These are phyloP conservation scores for Mucor sp. DNA, from an alignment of 371 early-diverging fungal species.

Conservation along the genomic window DNA sequence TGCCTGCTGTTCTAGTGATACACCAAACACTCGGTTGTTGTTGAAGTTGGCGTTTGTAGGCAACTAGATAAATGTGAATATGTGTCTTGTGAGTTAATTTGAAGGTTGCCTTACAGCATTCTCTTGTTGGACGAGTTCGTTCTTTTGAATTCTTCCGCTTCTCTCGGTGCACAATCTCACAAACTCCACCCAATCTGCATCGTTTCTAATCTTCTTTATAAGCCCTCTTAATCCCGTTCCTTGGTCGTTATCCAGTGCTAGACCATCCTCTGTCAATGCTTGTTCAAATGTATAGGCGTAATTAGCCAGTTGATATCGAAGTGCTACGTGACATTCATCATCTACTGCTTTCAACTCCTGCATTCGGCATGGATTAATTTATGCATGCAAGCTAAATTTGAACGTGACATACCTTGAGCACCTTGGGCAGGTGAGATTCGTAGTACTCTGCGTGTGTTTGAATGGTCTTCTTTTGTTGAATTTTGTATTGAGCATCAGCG, in stretches of 20 bases:
- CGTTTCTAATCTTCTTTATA: slow-evolving; percentile 64
- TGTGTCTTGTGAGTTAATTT: background rate
- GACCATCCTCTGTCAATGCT: slow-evolving; percentile 34
- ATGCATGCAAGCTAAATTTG: background rate
- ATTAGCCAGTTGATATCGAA: slow-evolving; percentile 70
- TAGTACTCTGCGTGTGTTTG: slow-evolving; percentile 67
- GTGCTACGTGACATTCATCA: slow-evolving; percentile 68
- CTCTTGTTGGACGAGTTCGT: slow-evolving; percentile 11
- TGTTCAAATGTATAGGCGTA: slow-evolving; percentile 65
- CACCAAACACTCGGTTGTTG: slow-evolving; percentile 67
- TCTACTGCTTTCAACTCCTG: slow-evolving; percentile 72
- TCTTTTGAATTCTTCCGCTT: slow-evolving; percentile 27
- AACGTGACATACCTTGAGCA: slow-evolving; percentile 9
- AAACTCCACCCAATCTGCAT: slow-evolving; percentile 42
- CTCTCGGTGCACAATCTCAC: slow-evolving; percentile 25
- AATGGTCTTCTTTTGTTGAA: slow-evolving; percentile 69
- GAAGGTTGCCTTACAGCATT: slow-evolving; percentile 3
- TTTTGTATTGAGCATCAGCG: slow-evolving; percentile 73
- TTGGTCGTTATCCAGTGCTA: slow-evolving; percentile 38
- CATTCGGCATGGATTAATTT: background rate
- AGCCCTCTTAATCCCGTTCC: slow-evolving; percentile 55
- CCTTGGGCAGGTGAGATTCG: slow-evolving; percentile 52
- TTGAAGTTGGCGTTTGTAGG: slow-evolving; percentile 1
- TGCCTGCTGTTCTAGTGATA: slow-evolving; percentile 60
- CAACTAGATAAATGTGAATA: background rate